Base-by-base conservation (phyloP, 495 filamentous ascomycete species). In the Penicillium chermesinum region DNA sequence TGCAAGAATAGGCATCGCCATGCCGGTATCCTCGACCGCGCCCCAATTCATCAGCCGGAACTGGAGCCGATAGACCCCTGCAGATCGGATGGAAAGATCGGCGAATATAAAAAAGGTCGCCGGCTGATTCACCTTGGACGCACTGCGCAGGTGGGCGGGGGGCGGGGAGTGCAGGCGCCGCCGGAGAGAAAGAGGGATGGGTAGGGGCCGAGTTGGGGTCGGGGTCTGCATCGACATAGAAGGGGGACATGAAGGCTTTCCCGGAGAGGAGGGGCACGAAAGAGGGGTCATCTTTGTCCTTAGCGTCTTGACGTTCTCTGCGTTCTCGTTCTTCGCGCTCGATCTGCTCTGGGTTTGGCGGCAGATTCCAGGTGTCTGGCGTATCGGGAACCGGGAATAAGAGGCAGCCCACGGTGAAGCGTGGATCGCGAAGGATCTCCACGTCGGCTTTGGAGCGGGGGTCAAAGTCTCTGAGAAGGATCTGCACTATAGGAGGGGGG, bases 401-500 rank as follows among this genome's bases (percentile, higher is more conserved):
- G 70, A 57, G 81, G 64, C 91, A 96, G 64, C 94, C 89, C 27
- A 98, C 85, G 15, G 91, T 84, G 53, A 84, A 85, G 63, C 86
- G 83, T 13, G 84, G 82, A 61, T 88, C 85, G 42, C 84, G 80
- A 17, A 93, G 73, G 34, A 84, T 79, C 52, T 77, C 63, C 53
- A 69, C 41, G 75, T 83, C 69, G 13, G 74, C 61, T 63, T 75
- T 33, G 38, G 70, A 59, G 47, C 73, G 55, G 56, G 76, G 58
- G 62, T 81, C 56, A 66, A 74, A 79, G 52, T 91, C 82, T 37
- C 78, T 81, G 39, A 95, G 76, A 17, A 80, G 78, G 25, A 98
- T 81, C 58, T 97, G 86, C 12, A 98, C 80, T 57, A 98, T 95
- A 17, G 93, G 93, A 9, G 93, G 93, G 12, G 93, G 93, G 55